Conservation (phyloP, 331 rosid genomes). For the Erythrophleum ivorense region DNA sequence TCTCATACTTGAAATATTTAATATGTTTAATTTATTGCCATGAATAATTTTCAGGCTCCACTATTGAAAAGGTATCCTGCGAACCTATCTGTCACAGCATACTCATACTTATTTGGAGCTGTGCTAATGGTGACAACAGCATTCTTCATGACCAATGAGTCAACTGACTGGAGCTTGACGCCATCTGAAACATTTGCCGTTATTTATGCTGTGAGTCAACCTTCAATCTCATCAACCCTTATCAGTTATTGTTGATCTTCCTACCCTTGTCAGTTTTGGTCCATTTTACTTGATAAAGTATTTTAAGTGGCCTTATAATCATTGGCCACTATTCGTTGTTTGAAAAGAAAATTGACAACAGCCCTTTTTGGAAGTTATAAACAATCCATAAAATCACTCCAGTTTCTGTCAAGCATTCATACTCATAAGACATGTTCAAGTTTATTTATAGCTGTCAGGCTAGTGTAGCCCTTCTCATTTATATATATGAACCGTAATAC, state of each 20-base stretch:
- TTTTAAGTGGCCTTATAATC: neutral
- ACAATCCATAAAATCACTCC: slow-evolving; percentile 6
- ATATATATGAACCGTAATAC: neutral
- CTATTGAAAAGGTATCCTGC: slow-evolving; percentile 86
- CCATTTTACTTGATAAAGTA: slow-evolving; percentile 2
- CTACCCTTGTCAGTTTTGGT: neutral
- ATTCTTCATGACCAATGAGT: slow-evolving; percentile 64
- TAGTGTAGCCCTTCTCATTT: neutral
- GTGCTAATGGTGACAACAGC: slow-evolving; percentile 83
- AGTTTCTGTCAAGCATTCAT: slow-evolving; percentile 4
- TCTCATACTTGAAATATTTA: slow-evolving; percentile 28
- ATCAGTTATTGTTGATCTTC: slow-evolving; percentile 22
- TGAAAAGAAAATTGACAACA: neutral
- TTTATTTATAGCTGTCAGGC: neutral
- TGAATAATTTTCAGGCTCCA: slow-evolving; percentile 79
- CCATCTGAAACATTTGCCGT: slow-evolving; percentile 83
- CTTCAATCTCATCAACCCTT: slow-evolving; percentile 16
- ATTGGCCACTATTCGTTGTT: slow-evolving; percentile 23
- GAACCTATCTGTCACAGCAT: slow-evolving; percentile 85
- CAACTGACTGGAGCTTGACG: slow-evolving; percentile 87
- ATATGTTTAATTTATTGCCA: slow-evolving; percentile 25
- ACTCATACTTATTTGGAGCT: slow-evolving; percentile 88
- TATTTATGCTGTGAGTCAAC: slow-evolving; percentile 79
- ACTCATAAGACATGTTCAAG: slow-evolving; percentile 11
- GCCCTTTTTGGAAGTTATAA: neutral